Conservation (phyloP, 768 basidiomycete genomes). For the Hypholoma fasciculare region DNA sequence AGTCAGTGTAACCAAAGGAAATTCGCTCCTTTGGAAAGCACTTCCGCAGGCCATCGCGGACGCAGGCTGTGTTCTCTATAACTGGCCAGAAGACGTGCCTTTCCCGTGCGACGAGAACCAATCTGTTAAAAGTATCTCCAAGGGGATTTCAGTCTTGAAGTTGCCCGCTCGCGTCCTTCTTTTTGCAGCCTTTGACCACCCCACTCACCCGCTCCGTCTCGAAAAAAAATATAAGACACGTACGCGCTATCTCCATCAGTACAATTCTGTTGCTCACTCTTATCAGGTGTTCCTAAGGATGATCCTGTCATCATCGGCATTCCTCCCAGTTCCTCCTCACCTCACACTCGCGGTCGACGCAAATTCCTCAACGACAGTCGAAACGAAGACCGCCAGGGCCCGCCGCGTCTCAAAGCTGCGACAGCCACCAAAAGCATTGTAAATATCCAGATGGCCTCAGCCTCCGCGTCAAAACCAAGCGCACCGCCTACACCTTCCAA, state of each 20-base stretch:
- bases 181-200: constrained; percentile 4
- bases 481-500: neutral
- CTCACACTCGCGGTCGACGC: neutral
- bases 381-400: constrained; percentile 6
- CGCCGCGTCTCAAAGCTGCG: neutral
- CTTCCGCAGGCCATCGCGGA: neutral
- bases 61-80: constrained; percentile 1
- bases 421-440: neutral
- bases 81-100: constrained; percentile 6
- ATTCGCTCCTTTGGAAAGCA: neutral
- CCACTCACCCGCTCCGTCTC: neutral
- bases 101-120: neutral
- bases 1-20: neutral
- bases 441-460: neutral
- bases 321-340: constrained; percentile 2
- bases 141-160: constrained; percentile 2
- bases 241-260: neutral
- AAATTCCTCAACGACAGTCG: constrained; percentile 3
- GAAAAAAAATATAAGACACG: neutral
- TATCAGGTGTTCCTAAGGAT: neutral
- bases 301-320: constrained; percentile 5
- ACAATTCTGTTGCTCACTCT: too few relatives aligned
- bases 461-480: neutral
- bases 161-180: neutral
- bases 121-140: neutral